Percentiles rank a stretch among this genome's conserved stretches.
Conservation (phyloP, 495 filamentous ascomycete species). For the Daldinia caldariorum region DNA sequence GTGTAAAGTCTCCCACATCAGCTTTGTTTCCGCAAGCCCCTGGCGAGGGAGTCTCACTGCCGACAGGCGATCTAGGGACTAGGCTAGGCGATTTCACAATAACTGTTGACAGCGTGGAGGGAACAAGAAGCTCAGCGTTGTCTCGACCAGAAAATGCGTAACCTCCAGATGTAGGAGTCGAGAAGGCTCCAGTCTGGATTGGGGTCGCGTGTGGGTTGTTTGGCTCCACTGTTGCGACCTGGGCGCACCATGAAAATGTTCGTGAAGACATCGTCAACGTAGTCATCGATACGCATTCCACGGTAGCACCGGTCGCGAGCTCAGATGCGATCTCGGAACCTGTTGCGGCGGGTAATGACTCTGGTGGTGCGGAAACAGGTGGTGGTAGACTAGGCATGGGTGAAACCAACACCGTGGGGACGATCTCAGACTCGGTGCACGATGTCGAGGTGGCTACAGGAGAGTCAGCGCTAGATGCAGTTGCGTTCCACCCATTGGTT, state of each 20-base stretch:
- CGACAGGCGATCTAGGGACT: neutral
- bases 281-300: slow-evolving; percentile 41
- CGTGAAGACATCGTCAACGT: slow-evolving; percentile 43
- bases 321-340: slow-evolving; percentile 12
- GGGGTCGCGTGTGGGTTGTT: slow-evolving; percentile 12
- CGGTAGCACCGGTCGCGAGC: slow-evolving; percentile 18
- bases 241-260: slow-evolving; percentile 48
- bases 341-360: slow-evolving; percentile 3
- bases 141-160: slow-evolving; percentile 44
- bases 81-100: slow-evolving; percentile 33
- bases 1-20: slow-evolving; percentile 48
- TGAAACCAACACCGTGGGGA: slow-evolving; percentile 17
- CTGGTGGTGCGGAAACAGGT: slow-evolving; percentile 35
- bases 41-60: slow-evolving; percentile 25
- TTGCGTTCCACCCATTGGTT: slow-evolving; percentile 46
- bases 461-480: slow-evolving; percentile 16
- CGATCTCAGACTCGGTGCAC: slow-evolving; percentile 22
- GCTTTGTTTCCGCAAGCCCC: slow-evolving; percentile 45
- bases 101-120: slow-evolving; percentile 43
- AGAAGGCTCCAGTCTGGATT: neutral
- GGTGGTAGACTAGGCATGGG: slow-evolving; percentile 41
- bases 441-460: slow-evolving; percentile 17
- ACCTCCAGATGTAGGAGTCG: slow-evolving; percentile 18
- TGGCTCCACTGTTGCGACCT: slow-evolving; percentile 33
- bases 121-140: slow-evolving; percentile 27